Percentiles rank a stretch among this genome's conserved stretches.
These are phyloP conservation scores for Evansstolkia leycettana DNA, from an alignment of 495 filamentous ascomycete genomes.

Conservation along the genomic window DNA sequence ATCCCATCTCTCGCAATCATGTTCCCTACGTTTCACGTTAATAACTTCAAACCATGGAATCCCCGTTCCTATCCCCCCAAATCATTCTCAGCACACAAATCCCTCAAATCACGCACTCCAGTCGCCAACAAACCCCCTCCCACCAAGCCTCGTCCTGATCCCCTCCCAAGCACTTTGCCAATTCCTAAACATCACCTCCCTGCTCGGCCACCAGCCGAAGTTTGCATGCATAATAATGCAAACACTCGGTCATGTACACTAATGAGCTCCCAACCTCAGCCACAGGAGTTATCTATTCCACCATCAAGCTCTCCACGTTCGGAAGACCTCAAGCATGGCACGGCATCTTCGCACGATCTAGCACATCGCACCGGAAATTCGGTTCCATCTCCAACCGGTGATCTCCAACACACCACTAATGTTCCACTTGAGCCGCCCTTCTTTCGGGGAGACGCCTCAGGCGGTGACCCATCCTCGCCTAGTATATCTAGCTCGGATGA, in stretches of 20 bases:
- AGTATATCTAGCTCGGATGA: conserved; percentile 10
- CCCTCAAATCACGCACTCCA: neutral
- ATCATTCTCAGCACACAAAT: conserved; percentile 1
- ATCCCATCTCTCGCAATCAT: conserved; percentile 2
- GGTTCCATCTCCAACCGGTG: neutral
- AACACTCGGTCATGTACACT: neutral
- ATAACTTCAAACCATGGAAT: conserved; percentile 7
- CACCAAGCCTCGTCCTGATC: conserved; percentile 2
- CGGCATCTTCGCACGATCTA: conserved; percentile 1
- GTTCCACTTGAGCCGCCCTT: conserved; percentile 4
- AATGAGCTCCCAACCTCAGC: neutral
- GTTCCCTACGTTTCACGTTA: conserved; percentile 4
- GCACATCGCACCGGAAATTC: conserved; percentile 2
- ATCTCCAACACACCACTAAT: conserved; percentile 4
- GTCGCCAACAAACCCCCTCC: neutral
- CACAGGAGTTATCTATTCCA: neutral
- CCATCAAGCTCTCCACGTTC: neutral
- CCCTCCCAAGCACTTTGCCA: conserved; percentile 6
- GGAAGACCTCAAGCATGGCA: neutral
- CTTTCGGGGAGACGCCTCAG: conserved; percentile 4
- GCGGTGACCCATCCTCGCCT: conserved; percentile 3
- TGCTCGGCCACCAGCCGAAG: conserved; percentile 9
- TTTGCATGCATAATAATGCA: conserved; percentile 8
- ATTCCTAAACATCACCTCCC: conserved; percentile 9
- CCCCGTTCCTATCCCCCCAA: conserved; percentile 1